phyloP scores from a whole-genome alignment of 2,329 filamentous ascomycete genomes.

The Colletotrichum somersetense region DNA sequence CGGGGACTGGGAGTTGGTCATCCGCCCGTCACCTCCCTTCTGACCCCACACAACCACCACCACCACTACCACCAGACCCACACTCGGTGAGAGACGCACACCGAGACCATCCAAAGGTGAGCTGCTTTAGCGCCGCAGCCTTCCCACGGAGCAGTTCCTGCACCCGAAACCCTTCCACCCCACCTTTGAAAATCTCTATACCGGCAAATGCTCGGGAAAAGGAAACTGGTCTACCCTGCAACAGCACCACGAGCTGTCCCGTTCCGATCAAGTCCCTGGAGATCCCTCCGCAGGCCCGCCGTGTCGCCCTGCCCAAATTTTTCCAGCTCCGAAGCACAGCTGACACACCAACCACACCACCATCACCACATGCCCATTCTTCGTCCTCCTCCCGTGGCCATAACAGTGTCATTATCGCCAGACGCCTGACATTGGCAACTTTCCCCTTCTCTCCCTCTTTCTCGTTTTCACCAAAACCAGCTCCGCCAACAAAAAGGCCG shows the following conservation, averaged over 20 bases:
- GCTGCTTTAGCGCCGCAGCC: slow-evolving; percentile 6
- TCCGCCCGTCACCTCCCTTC: slow-evolving; percentile 7
- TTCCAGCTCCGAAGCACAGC: slow-evolving; percentile 36
- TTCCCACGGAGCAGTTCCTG: background rate
- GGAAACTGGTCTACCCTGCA: slow-evolving; percentile 3
- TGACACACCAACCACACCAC: slow-evolving; percentile 40
- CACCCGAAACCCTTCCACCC: slow-evolving; percentile 16
- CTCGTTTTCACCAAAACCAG: background rate
- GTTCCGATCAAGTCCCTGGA: slow-evolving; percentile 21
- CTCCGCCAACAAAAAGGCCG: background rate
- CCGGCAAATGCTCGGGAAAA: slow-evolving; percentile 39
- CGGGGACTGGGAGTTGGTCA: slow-evolving; percentile 29
- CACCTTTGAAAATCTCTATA: background rate
- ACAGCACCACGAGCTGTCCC: slow-evolving; percentile 13
- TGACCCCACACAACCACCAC: background rate
- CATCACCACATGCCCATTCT: slow-evolving; percentile 37
- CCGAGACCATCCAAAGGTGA: slow-evolving; percentile 11
- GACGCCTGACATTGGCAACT: slow-evolving; percentile 16
- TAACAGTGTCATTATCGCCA: slow-evolving; percentile 27
- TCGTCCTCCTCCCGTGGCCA: slow-evolving; percentile 29
- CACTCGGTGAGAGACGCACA: slow-evolving; percentile 13
- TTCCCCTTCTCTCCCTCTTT: background rate
- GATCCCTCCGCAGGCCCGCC: slow-evolving; percentile 29
- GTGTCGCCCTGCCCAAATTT: slow-evolving; percentile 25
- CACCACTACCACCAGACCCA: too few species aligned